phyloP scores from a whole-genome alignment of 495 filamentous ascomycete species.

The Podospora australis region DNA sequence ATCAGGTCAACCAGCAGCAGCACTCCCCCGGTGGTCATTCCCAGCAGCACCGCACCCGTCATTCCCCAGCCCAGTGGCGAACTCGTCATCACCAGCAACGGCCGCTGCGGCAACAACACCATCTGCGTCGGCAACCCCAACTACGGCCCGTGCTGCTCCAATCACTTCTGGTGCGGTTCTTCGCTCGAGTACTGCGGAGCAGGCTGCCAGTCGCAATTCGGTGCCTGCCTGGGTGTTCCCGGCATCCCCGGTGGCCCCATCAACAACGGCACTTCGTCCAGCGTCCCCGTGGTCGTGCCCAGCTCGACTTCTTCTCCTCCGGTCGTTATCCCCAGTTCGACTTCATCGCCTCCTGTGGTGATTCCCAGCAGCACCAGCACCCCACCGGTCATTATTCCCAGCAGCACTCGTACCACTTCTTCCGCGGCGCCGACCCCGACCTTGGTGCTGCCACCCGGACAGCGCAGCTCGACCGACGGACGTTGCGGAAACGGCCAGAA shows the following conservation, averaged over 20 bases:
- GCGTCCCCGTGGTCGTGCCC: not conserved
- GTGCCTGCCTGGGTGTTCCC: conserved; percentile 24
- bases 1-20: conserved; percentile 1
- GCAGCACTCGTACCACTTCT: not conserved
- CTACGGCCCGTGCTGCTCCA: conserved; percentile 35
- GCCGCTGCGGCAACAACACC: conserved; percentile 30
- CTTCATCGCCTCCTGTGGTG: too few relatives aligned
- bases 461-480: conserved; percentile 22
- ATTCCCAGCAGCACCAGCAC: conserved; percentile 1
- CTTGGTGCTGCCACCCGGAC: conserved; percentile 16
- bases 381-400: conserved; percentile 4
- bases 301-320: not conserved
- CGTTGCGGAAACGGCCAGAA: conserved; percentile 22
- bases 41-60: conserved; percentile 2
- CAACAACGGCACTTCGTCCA: conserved; percentile 9
- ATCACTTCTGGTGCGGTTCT: conserved; percentile 47
- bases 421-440: conserved; percentile 7
- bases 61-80: conserved; percentile 11
- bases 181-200: conserved; percentile 43
- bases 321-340: not conserved
- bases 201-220: conserved; percentile 43
- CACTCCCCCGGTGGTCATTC: conserved; percentile 1
- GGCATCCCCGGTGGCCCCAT: conserved; percentile 3
- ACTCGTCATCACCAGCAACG: conserved; percentile 23
- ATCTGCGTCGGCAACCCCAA: conserved; percentile 24